Evolutionary conservation across 495 filamentous ascomycete species (phyloP).

Genomic region (Neurospora sp.): DNA sequence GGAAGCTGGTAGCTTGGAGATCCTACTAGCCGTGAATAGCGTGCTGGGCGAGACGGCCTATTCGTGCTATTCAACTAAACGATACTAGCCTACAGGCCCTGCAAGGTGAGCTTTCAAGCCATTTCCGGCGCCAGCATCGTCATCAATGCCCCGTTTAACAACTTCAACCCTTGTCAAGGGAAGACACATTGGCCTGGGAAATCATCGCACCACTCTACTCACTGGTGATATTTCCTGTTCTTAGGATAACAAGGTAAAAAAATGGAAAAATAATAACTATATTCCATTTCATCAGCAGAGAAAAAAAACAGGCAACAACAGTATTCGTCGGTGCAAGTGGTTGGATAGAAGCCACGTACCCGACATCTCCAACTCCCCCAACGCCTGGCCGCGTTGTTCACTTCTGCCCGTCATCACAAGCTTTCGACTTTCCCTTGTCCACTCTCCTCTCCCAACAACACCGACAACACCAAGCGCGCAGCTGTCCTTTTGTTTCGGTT

Average conservation of each 20-base stretch:
- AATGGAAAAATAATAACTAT: background rate
- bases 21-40: background rate
- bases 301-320: background rate
- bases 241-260: background rate
- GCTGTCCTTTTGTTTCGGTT: background rate
- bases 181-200: background rate
- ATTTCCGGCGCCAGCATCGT: background rate
- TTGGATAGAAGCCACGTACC: background rate
- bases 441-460: background rate
- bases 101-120: background rate
- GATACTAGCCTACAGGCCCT: background rate
- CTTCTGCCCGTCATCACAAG: background rate
- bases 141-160: background rate
- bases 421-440: background rate
- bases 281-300: background rate
- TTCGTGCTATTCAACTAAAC: background rate
- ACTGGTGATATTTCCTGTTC: background rate
- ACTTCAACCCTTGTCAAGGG: background rate
- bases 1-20: background rate
- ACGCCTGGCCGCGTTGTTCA: background rate
- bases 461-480: background rate
- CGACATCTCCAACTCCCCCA: background rate
- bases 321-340: background rate
- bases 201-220: background rate
- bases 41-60: background rate